Conservation (phyloP, 495 filamentous ascomycete species). For the Penicillium turbatum region DNA sequence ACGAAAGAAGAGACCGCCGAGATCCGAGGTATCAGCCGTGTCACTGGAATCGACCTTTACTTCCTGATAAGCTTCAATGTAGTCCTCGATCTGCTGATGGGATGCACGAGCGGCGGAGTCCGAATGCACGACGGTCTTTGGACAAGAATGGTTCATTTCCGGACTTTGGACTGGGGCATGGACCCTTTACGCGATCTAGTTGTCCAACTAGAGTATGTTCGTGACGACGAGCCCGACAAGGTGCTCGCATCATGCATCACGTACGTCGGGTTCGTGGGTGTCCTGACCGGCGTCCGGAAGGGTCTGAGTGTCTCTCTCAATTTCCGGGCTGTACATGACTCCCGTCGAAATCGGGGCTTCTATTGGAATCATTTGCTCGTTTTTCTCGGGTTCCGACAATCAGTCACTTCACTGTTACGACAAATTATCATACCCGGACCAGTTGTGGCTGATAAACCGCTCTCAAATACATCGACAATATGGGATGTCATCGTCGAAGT, state of each 20-base stretch:
- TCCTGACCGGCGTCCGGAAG: constrained; percentile 55
- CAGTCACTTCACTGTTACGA: constrained; percentile 52
- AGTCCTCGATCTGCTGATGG: constrained; percentile 60
- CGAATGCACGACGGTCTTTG: constrained; percentile 19
- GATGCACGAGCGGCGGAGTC: constrained; percentile 59
- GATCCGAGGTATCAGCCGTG: constrained; percentile 52
- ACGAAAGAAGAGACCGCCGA: constrained; percentile 57
- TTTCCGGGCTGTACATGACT: constrained; percentile 55
- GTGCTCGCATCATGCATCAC: constrained; percentile 56
- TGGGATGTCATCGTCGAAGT: constrained; percentile 29
- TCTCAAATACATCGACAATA: constrained; percentile 15
- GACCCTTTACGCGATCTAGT: constrained; percentile 51
- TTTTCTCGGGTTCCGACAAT: constrained; percentile 52
- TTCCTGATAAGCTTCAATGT: constrained; percentile 59
- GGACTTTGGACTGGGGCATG: constrained; percentile 68
- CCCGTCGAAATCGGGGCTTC: constrained; percentile 37
- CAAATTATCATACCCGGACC: constrained; percentile 35
- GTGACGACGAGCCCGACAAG: constrained; percentile 22
- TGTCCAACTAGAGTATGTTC: constrained; percentile 55
- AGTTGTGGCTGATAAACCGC: not conserved
- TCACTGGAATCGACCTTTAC: constrained; percentile 52
- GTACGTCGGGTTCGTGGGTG: constrained; percentile 61
- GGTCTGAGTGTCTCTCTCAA: constrained; percentile 61
- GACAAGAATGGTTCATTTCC: constrained; percentile 55
- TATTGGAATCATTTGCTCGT: constrained; percentile 51